Base-by-base conservation (phyloP, 805 yeast genomes). In the Kodamaea jinghongensis region DNA sequence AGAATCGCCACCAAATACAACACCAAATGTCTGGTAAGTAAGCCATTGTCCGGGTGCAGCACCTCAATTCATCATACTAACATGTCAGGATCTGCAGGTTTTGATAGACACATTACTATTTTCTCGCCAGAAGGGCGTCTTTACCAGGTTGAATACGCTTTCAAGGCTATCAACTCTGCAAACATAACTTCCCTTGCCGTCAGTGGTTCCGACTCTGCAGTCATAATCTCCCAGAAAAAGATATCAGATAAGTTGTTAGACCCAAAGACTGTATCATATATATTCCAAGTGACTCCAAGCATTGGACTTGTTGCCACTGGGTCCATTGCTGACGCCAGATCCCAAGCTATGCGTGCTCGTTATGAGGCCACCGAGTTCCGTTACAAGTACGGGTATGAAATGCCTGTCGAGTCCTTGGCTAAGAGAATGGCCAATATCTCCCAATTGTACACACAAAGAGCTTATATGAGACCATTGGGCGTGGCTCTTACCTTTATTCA, bases 51-150 rank as follows among this genome's bases (percentile, higher is more conserved):
- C 23, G 5, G 7, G 5, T 20, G 5, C 7, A 20, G 7, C 5
- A 8, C 23, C 5, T 8, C 23, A 20, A 20, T 20, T 20, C 23
- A 20, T 20, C 23, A 12, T 33, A 38, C 40, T 74, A 42, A 75
- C 76, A 36, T 67, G 25, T 33, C 54, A 72, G 82, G 79, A 47
- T 73, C 82, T 47, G 96, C 98, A n/a, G 99, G 99, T 39, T 93
- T 90, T 63, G 99, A 93, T 71, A 86, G 99, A 73, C 99, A 93
- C 65, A 93, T 93, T 63, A 93, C 99, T 20, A 90, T 93, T 55
- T 93, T 93, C 71, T 91, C 98, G 28, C 99, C 99, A 14, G 99
- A 93, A 62, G 99, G 99, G 33, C 82, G 99, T 65, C 75, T 93
- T 46, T 93, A 85, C 68, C 99, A 93, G 69, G 99, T 91, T 27